Conservation (phyloP, 768 basidiomycete species). For the Serendipita vermifera region DNA sequence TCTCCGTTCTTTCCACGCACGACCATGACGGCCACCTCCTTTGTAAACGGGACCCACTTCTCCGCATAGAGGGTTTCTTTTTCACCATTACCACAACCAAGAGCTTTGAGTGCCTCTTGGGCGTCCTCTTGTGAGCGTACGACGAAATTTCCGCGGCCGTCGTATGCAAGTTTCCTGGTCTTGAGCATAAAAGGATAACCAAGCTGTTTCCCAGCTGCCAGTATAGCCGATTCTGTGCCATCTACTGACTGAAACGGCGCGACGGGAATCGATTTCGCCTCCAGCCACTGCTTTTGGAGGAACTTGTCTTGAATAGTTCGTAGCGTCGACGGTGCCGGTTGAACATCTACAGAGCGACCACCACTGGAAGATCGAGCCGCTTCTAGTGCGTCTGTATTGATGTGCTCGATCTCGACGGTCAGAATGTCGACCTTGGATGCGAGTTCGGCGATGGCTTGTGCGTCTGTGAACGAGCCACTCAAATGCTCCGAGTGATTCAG, state of each 20-base stretch:
- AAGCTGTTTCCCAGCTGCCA: slow-evolving; percentile 39
- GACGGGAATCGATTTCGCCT: slow-evolving; percentile 36
- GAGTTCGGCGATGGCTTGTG: slow-evolving; percentile 63
- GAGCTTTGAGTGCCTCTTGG: slow-evolving; percentile 32
- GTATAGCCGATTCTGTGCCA: slow-evolving; percentile 37
- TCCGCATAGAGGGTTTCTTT: slow-evolving; percentile 73
- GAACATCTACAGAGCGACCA: slow-evolving; percentile 28
- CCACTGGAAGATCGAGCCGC: slow-evolving; percentile 31
- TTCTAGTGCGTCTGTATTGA: slow-evolving; percentile 63
- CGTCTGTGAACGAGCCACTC: slow-evolving; percentile 80
- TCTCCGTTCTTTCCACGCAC: slow-evolving; percentile 65
- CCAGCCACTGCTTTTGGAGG: slow-evolving; percentile 49
- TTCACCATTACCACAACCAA: slow-evolving; percentile 27
- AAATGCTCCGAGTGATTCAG: slow-evolving; percentile 50
- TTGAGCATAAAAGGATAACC: slow-evolving; percentile 94
- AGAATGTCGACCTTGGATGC: slow-evolving; percentile 72
- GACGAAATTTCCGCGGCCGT: slow-evolving; percentile 86
- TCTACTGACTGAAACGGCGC: slow-evolving; percentile 51
- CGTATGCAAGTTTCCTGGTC: slow-evolving; percentile 88
- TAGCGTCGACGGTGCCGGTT: slow-evolving; percentile 74
- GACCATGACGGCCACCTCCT: slow-evolving; percentile 96
- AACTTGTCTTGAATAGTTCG: slow-evolving; percentile 71
- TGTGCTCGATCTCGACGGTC: slow-evolving; percentile 96
- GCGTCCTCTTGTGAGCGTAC: slow-evolving; percentile 42
- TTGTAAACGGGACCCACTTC: slow-evolving; percentile 77